Conservation (phyloP, 106 monocot genomes). For the Gastrodia elata region DNA sequence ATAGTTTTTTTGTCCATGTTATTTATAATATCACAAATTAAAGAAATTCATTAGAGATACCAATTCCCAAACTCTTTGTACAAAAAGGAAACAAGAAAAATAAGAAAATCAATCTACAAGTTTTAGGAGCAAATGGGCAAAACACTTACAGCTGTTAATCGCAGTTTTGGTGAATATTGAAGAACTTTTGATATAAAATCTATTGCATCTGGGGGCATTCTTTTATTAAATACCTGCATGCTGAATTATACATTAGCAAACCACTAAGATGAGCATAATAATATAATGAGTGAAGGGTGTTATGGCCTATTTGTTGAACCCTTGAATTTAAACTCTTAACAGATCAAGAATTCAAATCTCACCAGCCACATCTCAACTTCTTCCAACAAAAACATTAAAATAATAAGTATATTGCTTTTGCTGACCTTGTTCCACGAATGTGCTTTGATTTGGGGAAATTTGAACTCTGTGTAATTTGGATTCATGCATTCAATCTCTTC, state of each 20-base stretch:
- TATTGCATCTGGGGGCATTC: constrained; percentile 32
- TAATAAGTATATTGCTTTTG: not conserved
- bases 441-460: constrained; percentile 44
- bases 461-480: constrained; percentile 44
- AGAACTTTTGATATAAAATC: constrained; percentile 39
- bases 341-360: too few species aligned
- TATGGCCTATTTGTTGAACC: too few species aligned
- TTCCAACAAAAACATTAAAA: too few species aligned
- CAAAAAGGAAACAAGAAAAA: not conserved
- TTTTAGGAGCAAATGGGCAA: not conserved
- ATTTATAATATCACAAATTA: not conserved
- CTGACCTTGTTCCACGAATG: constrained; percentile 38
- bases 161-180: constrained; percentile 37
- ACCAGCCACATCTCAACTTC: too few species aligned
- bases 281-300: too few species aligned
- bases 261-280: not conserved
- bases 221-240: constrained; percentile 39
- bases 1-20: not conserved
- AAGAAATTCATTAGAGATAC: not conserved
- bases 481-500: constrained; percentile 59
- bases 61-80: not conserved
- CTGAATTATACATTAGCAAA: constrained; percentile 3
- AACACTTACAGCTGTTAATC: constrained; percentile 40
- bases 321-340: too few species aligned
- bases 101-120: not conserved